Evolutionary conservation across 495 filamentous ascomycete genomes (phyloP).

Genomic region (Daldinia bambusicola): DNA sequence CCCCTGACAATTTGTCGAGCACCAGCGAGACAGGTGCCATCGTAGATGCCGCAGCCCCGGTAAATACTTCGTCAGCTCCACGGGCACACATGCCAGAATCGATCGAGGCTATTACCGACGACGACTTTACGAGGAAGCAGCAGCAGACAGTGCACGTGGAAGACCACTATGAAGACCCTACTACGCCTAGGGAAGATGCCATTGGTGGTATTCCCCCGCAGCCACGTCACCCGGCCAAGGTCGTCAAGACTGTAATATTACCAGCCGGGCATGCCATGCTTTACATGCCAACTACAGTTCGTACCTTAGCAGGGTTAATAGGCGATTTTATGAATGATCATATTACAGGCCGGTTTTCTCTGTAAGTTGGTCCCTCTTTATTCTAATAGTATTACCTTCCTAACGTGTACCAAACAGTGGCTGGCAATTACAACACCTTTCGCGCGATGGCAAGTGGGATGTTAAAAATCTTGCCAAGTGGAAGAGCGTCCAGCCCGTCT

Average conservation of each 20-base stretch:
- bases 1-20: slow-evolving; percentile 11
- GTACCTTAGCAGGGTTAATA: slow-evolving; percentile 81
- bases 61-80: slow-evolving; percentile 49
- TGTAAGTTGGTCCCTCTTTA: slow-evolving; percentile 47
- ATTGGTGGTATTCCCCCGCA: slow-evolving; percentile 54
- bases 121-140: slow-evolving; percentile 47
- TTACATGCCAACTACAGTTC: slow-evolving; percentile 79
- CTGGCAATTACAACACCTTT: slow-evolving; percentile 90
- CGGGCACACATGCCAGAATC: slow-evolving; percentile 41
- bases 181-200: slow-evolving; percentile 53
- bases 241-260: slow-evolving; percentile 76
- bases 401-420: slow-evolving; percentile 52
- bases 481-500: slow-evolving; percentile 80
- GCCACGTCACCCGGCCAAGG: slow-evolving; percentile 54
- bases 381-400: neutral
- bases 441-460: slow-evolving; percentile 93
- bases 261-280: slow-evolving; percentile 87
- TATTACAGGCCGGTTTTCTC: slow-evolving; percentile 78
- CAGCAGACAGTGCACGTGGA: slow-evolving; percentile 33
- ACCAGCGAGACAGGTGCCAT: slow-evolving; percentile 44
- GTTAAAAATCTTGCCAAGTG: slow-evolving; percentile 96
- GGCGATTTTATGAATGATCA: slow-evolving; percentile 80
- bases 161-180: slow-evolving; percentile 59
- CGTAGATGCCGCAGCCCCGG: slow-evolving; percentile 60
- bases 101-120: slow-evolving; percentile 50